Evolutionary conservation across 176 grass and related monocot genomes (phyloP).

Genomic region (Panicum miliaceum): DNA sequence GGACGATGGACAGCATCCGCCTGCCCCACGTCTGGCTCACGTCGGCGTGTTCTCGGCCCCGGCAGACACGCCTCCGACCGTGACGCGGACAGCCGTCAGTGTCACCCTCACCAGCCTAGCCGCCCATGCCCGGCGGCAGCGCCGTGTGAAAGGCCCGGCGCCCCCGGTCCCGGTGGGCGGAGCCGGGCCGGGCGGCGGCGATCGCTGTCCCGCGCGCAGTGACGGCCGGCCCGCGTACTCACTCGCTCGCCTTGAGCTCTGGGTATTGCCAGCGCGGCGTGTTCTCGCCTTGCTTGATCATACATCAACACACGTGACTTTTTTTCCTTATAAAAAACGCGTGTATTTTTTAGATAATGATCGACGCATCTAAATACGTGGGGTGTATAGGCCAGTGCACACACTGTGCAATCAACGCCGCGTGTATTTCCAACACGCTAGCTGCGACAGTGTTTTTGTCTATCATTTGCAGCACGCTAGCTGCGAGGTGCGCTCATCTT

Average conservation of each 20-base stretch:
- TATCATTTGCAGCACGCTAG: background rate
- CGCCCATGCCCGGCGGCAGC: background rate
- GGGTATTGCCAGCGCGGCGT: too few species aligned
- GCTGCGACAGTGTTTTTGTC: background rate
- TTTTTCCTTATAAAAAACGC: background rate
- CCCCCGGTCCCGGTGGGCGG: too few species aligned
- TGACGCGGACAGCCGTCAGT: conserved; percentile 4
- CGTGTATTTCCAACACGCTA: background rate
- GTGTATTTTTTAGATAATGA: background rate
- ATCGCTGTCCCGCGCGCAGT: too few species aligned
- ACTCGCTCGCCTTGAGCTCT: too few species aligned
- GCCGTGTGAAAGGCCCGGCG: background rate
- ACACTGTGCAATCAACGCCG: background rate
- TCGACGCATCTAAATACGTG: background rate
- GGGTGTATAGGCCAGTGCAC: background rate
- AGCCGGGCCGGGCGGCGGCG: background rate
- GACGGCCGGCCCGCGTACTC: too few species aligned
- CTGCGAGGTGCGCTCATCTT: background rate
- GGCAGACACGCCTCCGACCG: conserved; percentile 32
- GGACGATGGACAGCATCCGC: background rate
- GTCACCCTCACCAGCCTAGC: background rate
- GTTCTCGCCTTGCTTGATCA: too few species aligned
- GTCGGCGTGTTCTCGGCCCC: background rate
- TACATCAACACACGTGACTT: too few species aligned
- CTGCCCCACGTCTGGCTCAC: background rate